Percentiles rank a stretch among this genome's conserved stretches.
phyloP scores from a whole-genome alignment of 148 eudicot species.

The Silene conica region DNA sequence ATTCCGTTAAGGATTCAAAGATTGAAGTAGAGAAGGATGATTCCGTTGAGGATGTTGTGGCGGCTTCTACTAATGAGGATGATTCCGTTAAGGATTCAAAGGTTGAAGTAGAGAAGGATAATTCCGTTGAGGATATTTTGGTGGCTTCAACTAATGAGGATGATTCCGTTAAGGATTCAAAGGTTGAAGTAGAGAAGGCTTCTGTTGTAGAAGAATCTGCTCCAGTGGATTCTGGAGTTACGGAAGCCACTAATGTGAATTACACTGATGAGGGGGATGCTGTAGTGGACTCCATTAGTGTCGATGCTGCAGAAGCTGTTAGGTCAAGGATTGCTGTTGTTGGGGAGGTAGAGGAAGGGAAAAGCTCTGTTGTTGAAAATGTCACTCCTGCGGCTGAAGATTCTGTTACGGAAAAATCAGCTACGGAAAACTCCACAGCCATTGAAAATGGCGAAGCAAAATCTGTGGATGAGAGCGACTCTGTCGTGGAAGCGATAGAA shows the following conservation, averaged over 20 bases:
- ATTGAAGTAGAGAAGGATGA: slow-evolving; percentile 8
- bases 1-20: slow-evolving; percentile 19
- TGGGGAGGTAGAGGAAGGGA: slow-evolving; percentile 18
- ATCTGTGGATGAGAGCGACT: slow-evolving; percentile 30
- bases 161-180: slow-evolving; percentile 17
- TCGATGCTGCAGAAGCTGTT: slow-evolving; percentile 31
- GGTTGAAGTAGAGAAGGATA: slow-evolving; percentile 5
- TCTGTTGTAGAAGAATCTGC: slow-evolving; percentile 25
- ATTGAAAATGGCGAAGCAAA: slow-evolving; percentile 22
- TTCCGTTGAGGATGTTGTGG: too few species aligned
- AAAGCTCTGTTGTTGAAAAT: slow-evolving; percentile 27
- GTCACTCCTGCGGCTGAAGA: slow-evolving; percentile 5
- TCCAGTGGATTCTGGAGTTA: slow-evolving; percentile 17
- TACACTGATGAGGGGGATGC: slow-evolving; percentile 37
- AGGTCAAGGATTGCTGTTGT: slow-evolving; percentile 41
- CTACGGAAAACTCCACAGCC: slow-evolving; percentile 11
- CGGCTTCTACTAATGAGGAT: neutral
- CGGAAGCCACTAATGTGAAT: slow-evolving; percentile 27
- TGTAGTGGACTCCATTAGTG: slow-evolving; percentile 35
- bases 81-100: slow-evolving; percentile 18
- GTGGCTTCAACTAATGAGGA: neutral
- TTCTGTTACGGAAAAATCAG: slow-evolving; percentile 23
- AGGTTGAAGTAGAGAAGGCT: slow-evolving; percentile 10
- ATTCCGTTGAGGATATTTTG: slow-evolving; percentile 12
- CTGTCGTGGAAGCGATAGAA: slow-evolving; percentile 28